These are phyloP conservation scores for Saccharomycopsis javanensis DNA, from an alignment of 805 yeast species.

Conservation along the genomic window DNA sequence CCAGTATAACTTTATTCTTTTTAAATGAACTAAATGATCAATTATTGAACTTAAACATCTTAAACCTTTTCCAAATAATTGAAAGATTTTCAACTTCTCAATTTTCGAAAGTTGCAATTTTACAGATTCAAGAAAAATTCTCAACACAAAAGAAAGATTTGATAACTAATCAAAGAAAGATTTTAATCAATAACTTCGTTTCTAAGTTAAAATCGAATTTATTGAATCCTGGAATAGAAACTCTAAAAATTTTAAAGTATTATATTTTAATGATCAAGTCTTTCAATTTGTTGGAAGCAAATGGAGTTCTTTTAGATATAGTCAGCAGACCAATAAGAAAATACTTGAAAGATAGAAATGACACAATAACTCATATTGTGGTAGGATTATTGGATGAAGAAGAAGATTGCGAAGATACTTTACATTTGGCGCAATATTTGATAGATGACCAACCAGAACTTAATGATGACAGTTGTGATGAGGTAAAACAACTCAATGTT, in stretches of 20 bases:
- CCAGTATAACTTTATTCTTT: background rate
- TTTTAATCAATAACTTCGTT: background rate
- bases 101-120: background rate
- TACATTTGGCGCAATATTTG: constrained; percentile 36
- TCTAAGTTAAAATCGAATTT: constrained; percentile 23
- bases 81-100: background rate
- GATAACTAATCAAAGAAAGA: background rate
- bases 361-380: constrained; percentile 61
- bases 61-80: background rate
- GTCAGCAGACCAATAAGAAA: constrained; percentile 68
- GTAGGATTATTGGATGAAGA: constrained; percentile 49
- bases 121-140: background rate
- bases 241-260: constrained; percentile 56
- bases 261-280: constrained; percentile 66
- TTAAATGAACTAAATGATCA: background rate
- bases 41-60: background rate
- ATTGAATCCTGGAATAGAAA: constrained; percentile 74
- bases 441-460: constrained; percentile 38
- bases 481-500: constrained; percentile 1
- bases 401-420: constrained; percentile 28
- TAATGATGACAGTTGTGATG: constrained; percentile 14
- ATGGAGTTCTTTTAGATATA: constrained; percentile 72
- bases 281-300: constrained; percentile 71
- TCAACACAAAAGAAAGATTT: background rate
- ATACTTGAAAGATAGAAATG: constrained; percentile 63